These are phyloP conservation scores for Microdochium paspali DNA, from an alignment of 2,329 filamentous ascomycete species.

Conservation along the genomic window DNA sequence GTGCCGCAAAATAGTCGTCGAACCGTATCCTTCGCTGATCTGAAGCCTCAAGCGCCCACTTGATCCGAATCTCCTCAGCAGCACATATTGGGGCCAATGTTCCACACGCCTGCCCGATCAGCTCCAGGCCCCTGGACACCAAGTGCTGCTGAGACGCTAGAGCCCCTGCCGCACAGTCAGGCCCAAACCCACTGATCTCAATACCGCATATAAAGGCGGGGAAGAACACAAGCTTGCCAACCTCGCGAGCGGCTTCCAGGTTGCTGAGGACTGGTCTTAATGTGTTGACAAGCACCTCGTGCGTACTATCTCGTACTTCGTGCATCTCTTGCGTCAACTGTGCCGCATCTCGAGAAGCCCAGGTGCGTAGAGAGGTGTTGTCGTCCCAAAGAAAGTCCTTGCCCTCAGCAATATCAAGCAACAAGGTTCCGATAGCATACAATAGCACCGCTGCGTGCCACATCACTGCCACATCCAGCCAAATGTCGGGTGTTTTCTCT, in stretches of 20 bases:
- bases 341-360: not conserved
- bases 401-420: slow-evolving; percentile 5
- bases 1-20: slow-evolving; percentile 6
- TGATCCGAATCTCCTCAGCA: slow-evolving; percentile 6
- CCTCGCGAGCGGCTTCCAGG: slow-evolving; percentile 2
- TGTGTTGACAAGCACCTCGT: slow-evolving; percentile 2
- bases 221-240: slow-evolving; percentile 9
- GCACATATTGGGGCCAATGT: slow-evolving; percentile 8
- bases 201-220: slow-evolving; percentile 9
- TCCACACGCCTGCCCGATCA: slow-evolving; percentile 5
- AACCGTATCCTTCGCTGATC: slow-evolving; percentile 3
- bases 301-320: slow-evolving; percentile 1
- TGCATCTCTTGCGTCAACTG: slow-evolving; percentile 1
- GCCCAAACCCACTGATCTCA: not conserved
- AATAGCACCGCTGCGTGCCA: slow-evolving; percentile 6
- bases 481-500: slow-evolving; percentile 1
- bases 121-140: slow-evolving; percentile 4
- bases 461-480: slow-evolving; percentile 6
- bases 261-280: slow-evolving; percentile 6
- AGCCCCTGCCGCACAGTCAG: slow-evolving; percentile 1
- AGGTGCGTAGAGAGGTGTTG: not conserved
- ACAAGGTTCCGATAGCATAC: slow-evolving; percentile 6
- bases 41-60: slow-evolving; percentile 6
- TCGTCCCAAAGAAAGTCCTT: slow-evolving; percentile 2
- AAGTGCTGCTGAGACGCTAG: slow-evolving; percentile 2